Evolutionary conservation across 148 eudicot genomes (phyloP).

Genomic region (Rhododendron vialii): DNA sequence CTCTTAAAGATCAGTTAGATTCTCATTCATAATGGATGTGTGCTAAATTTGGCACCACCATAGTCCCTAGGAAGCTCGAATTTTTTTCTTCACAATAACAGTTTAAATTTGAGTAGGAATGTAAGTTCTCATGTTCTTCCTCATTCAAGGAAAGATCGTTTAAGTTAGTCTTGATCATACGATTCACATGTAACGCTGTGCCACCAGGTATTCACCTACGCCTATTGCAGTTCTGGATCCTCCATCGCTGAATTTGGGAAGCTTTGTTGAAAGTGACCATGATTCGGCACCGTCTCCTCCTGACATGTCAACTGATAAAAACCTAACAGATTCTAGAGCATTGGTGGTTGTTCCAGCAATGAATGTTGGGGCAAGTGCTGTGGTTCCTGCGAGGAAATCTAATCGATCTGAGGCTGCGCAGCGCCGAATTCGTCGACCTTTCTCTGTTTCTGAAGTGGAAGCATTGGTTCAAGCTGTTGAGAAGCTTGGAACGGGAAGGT

Average conservation of each 20-base stretch:
- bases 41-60: no score
- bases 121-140: background rate
- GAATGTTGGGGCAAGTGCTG: conserved; percentile 48
- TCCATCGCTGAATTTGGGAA: conserved; percentile 32
- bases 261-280: conserved; percentile 73
- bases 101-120: background rate
- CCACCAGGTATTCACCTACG: conserved; percentile 45
- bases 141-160: background rate
- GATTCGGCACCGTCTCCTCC: conserved; percentile 83
- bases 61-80: background rate
- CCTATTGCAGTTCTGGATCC: conserved; percentile 22
- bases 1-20: background rate
- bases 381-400: conserved; percentile 53
- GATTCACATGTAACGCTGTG: background rate
- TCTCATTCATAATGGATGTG: no score
- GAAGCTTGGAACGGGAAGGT: conserved; percentile 99
- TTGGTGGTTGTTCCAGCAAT: conserved; percentile 46
- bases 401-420: conserved; percentile 72
- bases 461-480: conserved; percentile 94
- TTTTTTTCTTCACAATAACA: background rate
- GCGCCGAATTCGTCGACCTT: conserved; percentile 92
- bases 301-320: conserved; percentile 46
- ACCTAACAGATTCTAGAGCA: conserved; percentile 45
- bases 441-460: conserved; percentile 94
- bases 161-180: background rate